phyloP scores from a whole-genome alignment of 2,329 filamentous ascomycete species.

The Colletotrichum sp. region DNA sequence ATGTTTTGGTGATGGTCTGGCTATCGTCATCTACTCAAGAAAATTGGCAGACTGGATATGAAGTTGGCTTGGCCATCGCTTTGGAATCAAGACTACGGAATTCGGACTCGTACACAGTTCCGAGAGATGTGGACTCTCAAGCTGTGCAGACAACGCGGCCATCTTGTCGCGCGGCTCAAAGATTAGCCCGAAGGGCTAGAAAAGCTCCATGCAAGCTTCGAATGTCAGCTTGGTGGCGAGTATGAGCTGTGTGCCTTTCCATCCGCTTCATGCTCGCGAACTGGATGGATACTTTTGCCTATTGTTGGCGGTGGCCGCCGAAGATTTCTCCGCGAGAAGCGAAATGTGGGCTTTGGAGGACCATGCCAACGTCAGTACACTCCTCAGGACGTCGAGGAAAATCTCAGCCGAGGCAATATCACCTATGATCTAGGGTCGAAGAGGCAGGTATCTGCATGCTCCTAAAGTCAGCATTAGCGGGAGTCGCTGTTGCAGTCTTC shows the following conservation, averaged over 20 bases:
- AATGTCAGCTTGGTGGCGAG: background rate
- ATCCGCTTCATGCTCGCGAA: background rate
- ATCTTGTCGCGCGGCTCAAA: background rate
- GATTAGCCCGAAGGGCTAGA: background rate
- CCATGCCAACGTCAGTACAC: background rate
- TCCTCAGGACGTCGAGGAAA: background rate
- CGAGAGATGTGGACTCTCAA: background rate
- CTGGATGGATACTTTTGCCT: background rate
- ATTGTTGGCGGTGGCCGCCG: background rate
- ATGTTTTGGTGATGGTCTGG: background rate
- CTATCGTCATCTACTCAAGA: background rate
- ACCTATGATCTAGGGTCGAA: background rate
- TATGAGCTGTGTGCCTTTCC: background rate
- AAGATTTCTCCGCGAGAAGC: background rate
- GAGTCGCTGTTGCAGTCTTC: background rate
- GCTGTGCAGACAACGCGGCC: background rate
- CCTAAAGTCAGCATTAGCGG: background rate
- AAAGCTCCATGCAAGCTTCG: background rate
- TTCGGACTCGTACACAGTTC: background rate
- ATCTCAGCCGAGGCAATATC: background rate
- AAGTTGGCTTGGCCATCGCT: background rate
- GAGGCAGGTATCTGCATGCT: background rate
- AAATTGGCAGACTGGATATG: background rate
- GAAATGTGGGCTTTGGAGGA: background rate
- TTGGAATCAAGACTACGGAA: background rate